Evolutionary conservation across 768 basidiomycete species (phyloP).

Genomic region (Boletus subparvulus): DNA sequence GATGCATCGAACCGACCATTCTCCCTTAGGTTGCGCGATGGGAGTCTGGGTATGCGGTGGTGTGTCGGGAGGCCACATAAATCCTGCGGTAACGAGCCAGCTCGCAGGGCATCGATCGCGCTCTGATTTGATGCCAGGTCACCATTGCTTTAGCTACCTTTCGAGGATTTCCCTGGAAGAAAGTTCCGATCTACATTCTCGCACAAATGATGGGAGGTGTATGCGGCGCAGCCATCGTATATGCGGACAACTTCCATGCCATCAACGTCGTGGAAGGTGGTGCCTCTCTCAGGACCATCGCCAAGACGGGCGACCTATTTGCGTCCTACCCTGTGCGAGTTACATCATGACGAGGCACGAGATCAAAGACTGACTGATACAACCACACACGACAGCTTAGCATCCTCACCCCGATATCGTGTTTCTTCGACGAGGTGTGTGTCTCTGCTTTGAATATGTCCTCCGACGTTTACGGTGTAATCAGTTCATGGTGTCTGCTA

Average conservation of each 20-base stretch:
- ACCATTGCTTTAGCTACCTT: slow-evolving; percentile 65
- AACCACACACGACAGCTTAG: slow-evolving; percentile 17
- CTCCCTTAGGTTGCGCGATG: slow-evolving; percentile 44
- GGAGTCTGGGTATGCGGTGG: slow-evolving; percentile 66
- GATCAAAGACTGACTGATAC: slow-evolving; percentile 4
- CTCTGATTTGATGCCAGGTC: slow-evolving; percentile 37
- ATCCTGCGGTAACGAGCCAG: slow-evolving; percentile 51
- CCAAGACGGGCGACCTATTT: slow-evolving; percentile 52
- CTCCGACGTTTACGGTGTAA: neutral
- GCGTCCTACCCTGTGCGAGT: slow-evolving; percentile 52
- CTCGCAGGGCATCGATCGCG: neutral
- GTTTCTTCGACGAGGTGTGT: slow-evolving; percentile 44
- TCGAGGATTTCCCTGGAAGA: slow-evolving; percentile 72
- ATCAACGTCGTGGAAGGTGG: slow-evolving; percentile 60
- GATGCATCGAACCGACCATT: neutral
- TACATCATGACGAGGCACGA: neutral
- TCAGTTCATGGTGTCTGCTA: slow-evolving; percentile 52
- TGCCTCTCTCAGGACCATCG: slow-evolving; percentile 46
- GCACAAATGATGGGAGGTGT: slow-evolving; percentile 59
- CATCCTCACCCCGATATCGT: slow-evolving; percentile 40
- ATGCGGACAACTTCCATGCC: slow-evolving; percentile 61
- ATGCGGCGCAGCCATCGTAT: slow-evolving; percentile 50
- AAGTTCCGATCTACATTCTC: slow-evolving; percentile 66
- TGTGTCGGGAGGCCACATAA: slow-evolving; percentile 68
- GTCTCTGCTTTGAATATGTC: neutral